phyloP scores from a whole-genome alignment of 1,284 basidiomycete species.

The Cryptococcus sp. region DNA sequence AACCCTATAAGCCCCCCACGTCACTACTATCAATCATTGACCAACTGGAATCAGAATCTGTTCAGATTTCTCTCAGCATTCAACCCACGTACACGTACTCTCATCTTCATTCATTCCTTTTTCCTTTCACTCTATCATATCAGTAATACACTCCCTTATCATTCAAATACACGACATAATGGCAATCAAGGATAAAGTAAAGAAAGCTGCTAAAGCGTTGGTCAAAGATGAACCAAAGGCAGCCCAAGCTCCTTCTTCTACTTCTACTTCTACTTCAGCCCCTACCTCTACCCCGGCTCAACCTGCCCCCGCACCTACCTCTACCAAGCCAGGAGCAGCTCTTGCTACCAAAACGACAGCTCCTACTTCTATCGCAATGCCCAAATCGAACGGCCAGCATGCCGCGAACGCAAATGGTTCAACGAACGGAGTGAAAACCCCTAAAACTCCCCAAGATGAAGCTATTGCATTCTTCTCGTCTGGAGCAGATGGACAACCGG shows the following conservation, averaged over 20 bases:
- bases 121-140: too few species aligned
- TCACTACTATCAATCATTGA: too few species aligned
- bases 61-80: too few species aligned
- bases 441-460: constrained; percentile 86
- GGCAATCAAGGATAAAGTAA: background rate
- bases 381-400: background rate
- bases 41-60: too few species aligned
- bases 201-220: background rate
- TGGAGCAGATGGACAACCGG: constrained; percentile 54
- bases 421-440: constrained; percentile 43
- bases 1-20: too few species aligned
- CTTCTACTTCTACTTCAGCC: background rate
- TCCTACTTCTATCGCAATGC: background rate
- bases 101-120: too few species aligned
- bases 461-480: constrained; percentile 80
- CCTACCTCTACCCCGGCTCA: too few species aligned
- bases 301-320: background rate
- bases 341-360: background rate
- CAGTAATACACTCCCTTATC: too few species aligned
- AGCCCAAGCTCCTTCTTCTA: background rate
- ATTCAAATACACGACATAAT: background rate
- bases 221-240: background rate
- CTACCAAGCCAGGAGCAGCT: background rate
- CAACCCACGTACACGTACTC: too few species aligned
- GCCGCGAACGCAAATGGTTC: background rate